phyloP scores from a whole-genome alignment of 2,329 filamentous ascomycete species.

The Scedosporium aurantiacum region DNA sequence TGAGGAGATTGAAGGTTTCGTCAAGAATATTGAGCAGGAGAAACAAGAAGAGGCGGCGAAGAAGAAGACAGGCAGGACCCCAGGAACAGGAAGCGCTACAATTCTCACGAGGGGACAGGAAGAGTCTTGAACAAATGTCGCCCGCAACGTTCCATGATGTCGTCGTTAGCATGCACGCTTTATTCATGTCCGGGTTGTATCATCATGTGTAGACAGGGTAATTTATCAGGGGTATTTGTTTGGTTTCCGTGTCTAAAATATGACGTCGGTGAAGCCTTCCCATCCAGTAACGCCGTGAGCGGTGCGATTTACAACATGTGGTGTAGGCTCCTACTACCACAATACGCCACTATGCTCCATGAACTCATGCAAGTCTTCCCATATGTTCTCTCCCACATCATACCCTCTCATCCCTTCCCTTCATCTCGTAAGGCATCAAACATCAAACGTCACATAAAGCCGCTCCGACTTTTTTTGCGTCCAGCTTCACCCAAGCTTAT shows the following conservation, averaged over 20 bases:
- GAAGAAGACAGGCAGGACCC: slow-evolving; percentile 76
- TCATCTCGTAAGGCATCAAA: not conserved
- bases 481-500: slow-evolving; percentile 57
- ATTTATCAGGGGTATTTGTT: not conserved
- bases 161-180: not conserved
- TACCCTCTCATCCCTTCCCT: not conserved
- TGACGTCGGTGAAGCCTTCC: not conserved
- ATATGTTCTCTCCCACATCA: slow-evolving; percentile 9
- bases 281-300: not conserved
- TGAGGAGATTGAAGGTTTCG: slow-evolving; percentile 92
- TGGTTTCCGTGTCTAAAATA: not conserved
- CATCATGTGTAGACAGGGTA: slow-evolving; percentile 6
- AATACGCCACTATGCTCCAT: not conserved
- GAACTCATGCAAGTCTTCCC: not conserved
- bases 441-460: not conserved
- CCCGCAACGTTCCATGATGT: not conserved
- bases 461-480: not conserved
- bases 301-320: not conserved
- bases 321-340: not conserved
- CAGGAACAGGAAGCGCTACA: slow-evolving; percentile 58
- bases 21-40: slow-evolving; percentile 98
- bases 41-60: slow-evolving; percentile 97
- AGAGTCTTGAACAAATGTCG: slow-evolving; percentile 18
- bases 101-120: slow-evolving; percentile 57
- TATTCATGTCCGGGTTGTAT: slow-evolving; percentile 5